Evolutionary conservation across 768 basidiomycete species (phyloP), one percentile per base, ranked within the genome.

Genomic region (Nidularia pulvinata): DNA sequence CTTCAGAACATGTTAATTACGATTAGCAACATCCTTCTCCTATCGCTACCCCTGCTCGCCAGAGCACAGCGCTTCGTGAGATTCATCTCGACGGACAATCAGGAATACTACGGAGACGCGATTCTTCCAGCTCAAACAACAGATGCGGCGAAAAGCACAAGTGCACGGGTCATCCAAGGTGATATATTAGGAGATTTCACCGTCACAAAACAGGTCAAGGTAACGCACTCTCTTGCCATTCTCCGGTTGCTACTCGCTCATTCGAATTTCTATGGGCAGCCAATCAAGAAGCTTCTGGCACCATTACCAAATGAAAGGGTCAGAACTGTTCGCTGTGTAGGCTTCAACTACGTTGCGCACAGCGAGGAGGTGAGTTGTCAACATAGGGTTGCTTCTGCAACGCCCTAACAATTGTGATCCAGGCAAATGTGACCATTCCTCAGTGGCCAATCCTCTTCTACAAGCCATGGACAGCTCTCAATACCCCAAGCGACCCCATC

Each of bases 51-150:
- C 53, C 48, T 71, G 4, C 19, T 59, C 11, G 61, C 59, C 13
- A 61, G 57, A 45, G 70, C 69, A 30, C 66, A 71, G 56, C 69
- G 70, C 39, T 67, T 74, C 49, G 71, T 74, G 54, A 69, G 72
- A n/a, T 74, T 74, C 64, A 65, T 72, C 36, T 66, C 72, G 11
- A 68, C 66, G 10, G 71, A 74, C 52, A 64, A 65, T 48, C 63
- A 68, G 44, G 64, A 64, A 55, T 74, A 74, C 54, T 69, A 66
- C 44, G 72, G 72, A n/a, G 72, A 74, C 53, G 72, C 70, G 13
- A 71, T 74, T 34, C 61, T 74, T 14, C 66, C 68, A 0, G n/a
- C 60, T 7, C 58, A 57, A 11, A 61, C 63, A 13, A 60, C 60
- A 4, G 71, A 74, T 55, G 70, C 72, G 2, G 57, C 72, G 22